Percentiles rank a stretch among this genome's conserved stretches.
Evolutionary conservation across 2,329 filamentous ascomycete species (phyloP).

Genomic region (Sphaerostilbella broomeana): DNA sequence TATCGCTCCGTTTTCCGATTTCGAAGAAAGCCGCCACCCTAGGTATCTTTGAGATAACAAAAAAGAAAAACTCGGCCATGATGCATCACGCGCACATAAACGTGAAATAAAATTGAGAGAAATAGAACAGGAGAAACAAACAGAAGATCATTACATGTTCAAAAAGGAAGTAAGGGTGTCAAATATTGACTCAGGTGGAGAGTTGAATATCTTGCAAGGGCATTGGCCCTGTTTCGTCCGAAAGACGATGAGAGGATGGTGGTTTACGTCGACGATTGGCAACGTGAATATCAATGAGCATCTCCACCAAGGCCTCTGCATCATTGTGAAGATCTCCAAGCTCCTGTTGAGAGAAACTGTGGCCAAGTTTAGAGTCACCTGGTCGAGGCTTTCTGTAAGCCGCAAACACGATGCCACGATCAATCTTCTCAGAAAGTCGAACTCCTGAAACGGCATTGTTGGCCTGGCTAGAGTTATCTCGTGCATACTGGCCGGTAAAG

Average conservation of each 20-base stretch:
- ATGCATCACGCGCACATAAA: constrained; percentile 3
- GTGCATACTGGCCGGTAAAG: constrained; percentile 36
- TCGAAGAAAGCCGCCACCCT: constrained; percentile 17
- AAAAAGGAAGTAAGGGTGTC: neutral
- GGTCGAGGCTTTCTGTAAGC: constrained; percentile 44
- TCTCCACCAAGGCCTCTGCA: constrained; percentile 46
- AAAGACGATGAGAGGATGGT: constrained; percentile 19
- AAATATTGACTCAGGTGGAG: constrained; percentile 1
- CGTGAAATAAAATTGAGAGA: neutral
- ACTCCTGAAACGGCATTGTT: constrained; percentile 22
- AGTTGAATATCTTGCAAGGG: constrained; percentile 17
- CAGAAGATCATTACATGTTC: neutral
- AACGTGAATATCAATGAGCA: constrained; percentile 45
- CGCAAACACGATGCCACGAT: constrained; percentile 51
- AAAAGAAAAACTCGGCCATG: constrained; percentile 12
- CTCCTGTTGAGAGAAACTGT: constrained; percentile 32
- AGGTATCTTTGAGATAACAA: constrained; percentile 26
- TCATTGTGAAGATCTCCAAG: constrained; percentile 42
- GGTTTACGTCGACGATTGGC: constrained; percentile 30
- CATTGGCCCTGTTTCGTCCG: constrained; percentile 35
- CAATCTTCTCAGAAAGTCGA: constrained; percentile 25
- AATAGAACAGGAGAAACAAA: neutral
- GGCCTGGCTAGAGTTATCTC: constrained; percentile 19
- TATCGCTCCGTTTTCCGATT: constrained; percentile 15
- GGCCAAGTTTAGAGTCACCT: constrained; percentile 30